Evolutionary conservation across 352 stramenopile species (phyloP).

Genomic region (Phytophthora chlamydospora): DNA sequence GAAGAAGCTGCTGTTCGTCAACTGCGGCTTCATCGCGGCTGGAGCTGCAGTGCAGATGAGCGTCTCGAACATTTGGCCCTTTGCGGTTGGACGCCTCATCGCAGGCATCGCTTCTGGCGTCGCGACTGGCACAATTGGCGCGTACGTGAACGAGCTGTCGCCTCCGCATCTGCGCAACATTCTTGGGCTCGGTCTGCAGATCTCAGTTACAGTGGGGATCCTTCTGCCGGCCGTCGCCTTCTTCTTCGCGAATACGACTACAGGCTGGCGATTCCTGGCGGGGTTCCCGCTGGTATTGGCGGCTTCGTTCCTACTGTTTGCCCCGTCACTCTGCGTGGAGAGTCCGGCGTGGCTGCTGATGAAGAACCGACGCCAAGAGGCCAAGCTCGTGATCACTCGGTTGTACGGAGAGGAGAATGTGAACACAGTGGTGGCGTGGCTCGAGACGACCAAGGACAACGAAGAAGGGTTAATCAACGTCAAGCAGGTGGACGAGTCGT

Average conservation of each 20-base stretch:
- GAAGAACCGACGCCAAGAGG: slow-evolving; percentile 26
- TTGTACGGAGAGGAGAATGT: slow-evolving; percentile 39
- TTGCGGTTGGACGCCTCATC: slow-evolving; percentile 43
- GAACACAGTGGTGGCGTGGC: slow-evolving; percentile 15
- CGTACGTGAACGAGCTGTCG: slow-evolving; percentile 49
- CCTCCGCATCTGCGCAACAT: slow-evolving; percentile 41
- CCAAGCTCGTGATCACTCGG: slow-evolving; percentile 25
- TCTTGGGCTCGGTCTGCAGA: slow-evolving; percentile 43
- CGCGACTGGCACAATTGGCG: slow-evolving; percentile 36
- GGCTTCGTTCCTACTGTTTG: slow-evolving; percentile 43
- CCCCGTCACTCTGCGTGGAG: slow-evolving; percentile 50
- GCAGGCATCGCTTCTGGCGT: slow-evolving; percentile 44
- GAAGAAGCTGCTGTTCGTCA: slow-evolving; percentile 25
- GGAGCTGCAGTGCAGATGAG: slow-evolving; percentile 38
- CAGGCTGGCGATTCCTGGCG: slow-evolving; percentile 49
- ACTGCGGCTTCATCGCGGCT: slow-evolving; percentile 43
- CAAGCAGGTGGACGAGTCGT: slow-evolving; percentile 17
- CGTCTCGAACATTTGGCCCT: slow-evolving; percentile 34
- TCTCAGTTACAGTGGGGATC: slow-evolving; percentile 54
- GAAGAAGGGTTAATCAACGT: slow-evolving; percentile 18
- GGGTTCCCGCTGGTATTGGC: slow-evolving; percentile 55
- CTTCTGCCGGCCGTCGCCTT: slow-evolving; percentile 51
- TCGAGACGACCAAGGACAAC: slow-evolving; percentile 6
- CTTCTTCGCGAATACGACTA: slow-evolving; percentile 58
- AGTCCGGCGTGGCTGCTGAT: slow-evolving; percentile 50